Evolutionary conservation across 305 asterid species (phyloP).

Genomic region (Withania somnifera): DNA sequence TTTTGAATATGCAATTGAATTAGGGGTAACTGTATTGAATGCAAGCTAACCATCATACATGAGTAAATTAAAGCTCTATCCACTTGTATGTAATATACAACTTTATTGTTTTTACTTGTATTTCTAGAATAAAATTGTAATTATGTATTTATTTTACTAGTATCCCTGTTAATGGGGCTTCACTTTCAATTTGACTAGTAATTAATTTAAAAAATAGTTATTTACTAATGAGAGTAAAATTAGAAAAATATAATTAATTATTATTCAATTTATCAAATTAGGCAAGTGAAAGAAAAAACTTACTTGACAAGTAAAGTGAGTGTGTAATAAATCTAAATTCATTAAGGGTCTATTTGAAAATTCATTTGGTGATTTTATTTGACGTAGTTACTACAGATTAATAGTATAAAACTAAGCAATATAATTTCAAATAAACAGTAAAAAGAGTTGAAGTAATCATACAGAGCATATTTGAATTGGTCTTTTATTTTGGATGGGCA

Average conservation of each 20-base stretch:
- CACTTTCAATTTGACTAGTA: neutral
- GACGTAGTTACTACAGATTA: too few species aligned
- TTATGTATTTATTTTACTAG: neutral
- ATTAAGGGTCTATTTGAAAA: too few species aligned
- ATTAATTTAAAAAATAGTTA: neutral
- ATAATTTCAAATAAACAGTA: neutral
- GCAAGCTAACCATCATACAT: neutral
- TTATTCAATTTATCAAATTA: neutral
- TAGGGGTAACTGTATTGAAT: neutral
- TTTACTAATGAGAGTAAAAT: neutral
- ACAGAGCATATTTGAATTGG: neutral
- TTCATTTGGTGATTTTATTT: too few species aligned
- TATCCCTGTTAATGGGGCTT: neutral
- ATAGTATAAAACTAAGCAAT: too few species aligned
- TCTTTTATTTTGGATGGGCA: neutral
- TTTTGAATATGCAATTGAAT: neutral
- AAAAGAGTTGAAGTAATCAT: neutral
- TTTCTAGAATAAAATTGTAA: neutral
- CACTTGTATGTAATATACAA: too few species aligned
- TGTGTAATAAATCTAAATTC: too few species aligned
- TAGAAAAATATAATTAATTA: neutral
- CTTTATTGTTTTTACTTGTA: neutral
- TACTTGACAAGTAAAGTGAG: too few species aligned
- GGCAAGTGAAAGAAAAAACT: neutral
- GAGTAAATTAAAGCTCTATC: neutral